Evolutionary conservation across 139 green algal genomes (phyloP).

Genomic region (Volvox reticuliferus): DNA sequence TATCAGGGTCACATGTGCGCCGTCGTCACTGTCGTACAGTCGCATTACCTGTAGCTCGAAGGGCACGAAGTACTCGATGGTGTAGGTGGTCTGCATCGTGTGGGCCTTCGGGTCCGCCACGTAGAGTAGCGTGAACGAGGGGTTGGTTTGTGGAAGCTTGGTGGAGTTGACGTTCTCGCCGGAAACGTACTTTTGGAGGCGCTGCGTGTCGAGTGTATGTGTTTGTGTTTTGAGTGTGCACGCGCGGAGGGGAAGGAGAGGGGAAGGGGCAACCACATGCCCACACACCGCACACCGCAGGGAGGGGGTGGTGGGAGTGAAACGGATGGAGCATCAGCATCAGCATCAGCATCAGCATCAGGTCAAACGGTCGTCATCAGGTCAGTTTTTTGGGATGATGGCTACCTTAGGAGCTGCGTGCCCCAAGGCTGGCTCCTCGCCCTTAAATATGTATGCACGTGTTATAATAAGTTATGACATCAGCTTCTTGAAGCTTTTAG

Average conservation of each 20-base stretch:
- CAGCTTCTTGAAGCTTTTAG: too few relatives aligned
- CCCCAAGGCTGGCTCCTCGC: too few relatives aligned
- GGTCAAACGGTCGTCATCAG: too few relatives aligned
- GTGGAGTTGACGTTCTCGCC: slow-evolving; percentile 26
- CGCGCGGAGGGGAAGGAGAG: neutral
- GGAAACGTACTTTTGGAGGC: slow-evolving; percentile 33
- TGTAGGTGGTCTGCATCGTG: slow-evolving; percentile 36
- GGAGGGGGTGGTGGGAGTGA: too few relatives aligned
- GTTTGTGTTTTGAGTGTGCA: neutral
- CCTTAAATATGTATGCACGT: too few relatives aligned
- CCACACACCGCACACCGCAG: too few relatives aligned
- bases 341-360: too few relatives aligned
- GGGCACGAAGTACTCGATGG: slow-evolving; percentile 53
- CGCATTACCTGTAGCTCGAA: slow-evolving; percentile 39
- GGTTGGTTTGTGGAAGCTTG: slow-evolving; percentile 34
- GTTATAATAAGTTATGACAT: too few relatives aligned
- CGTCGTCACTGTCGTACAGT: neutral
- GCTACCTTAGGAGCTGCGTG: too few relatives aligned
- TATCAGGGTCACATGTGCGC: neutral
- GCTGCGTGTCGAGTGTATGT: neutral
- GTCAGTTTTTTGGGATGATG: too few relatives aligned
- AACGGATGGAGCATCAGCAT: neutral
- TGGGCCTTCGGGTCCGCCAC: slow-evolving; percentile 12
- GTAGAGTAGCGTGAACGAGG: slow-evolving; percentile 45
- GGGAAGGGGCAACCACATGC: neutral